A percentile compares a stretch with the other conserved stretches of the same genome.
These are phyloP conservation scores for Candida stauntonica DNA, from an alignment of 805 yeast species.

Conservation along the genomic window DNA sequence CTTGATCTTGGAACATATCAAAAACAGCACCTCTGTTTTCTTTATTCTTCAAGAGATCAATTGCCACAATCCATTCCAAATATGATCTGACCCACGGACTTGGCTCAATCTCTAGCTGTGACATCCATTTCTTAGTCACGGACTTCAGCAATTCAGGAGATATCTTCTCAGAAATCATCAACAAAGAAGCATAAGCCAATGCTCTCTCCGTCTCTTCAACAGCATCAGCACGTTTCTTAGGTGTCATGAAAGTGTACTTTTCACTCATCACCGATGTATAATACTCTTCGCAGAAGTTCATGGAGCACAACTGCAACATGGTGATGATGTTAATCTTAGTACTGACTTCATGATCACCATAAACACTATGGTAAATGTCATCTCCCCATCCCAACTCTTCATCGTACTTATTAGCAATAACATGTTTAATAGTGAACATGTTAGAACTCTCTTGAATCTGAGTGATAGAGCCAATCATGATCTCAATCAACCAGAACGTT, in stretches of 20 bases:
- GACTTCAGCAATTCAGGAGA: constrained; percentile 24
- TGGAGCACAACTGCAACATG: constrained; percentile 35
- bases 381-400: constrained; percentile 33
- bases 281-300: constrained; percentile 22
- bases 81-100: constrained; percentile 75
- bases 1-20: constrained; percentile 30
- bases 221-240: constrained; percentile 58
- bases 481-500: constrained; percentile 45
- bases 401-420: constrained; percentile 53
- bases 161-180: constrained; percentile 39
- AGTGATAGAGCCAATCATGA: constrained; percentile 43
- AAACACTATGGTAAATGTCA: constrained; percentile 40
- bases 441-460: constrained; percentile 52
- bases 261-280: constrained; percentile 25
- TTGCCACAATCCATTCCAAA: constrained; percentile 73
- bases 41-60: constrained; percentile 31
- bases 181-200: constrained; percentile 47
- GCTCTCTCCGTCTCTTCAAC: constrained; percentile 65
- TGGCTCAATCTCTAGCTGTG: constrained; percentile 53
- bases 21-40: constrained; percentile 25
- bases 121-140: constrained; percentile 29
- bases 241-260: constrained; percentile 41
- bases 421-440: constrained; percentile 54
- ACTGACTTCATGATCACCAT: constrained; percentile 56
- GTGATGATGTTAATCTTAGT: constrained; percentile 48